Base-by-base conservation (phyloP, 108 stramenopile genomes). In the Cyclotella kingstonii region DNA sequence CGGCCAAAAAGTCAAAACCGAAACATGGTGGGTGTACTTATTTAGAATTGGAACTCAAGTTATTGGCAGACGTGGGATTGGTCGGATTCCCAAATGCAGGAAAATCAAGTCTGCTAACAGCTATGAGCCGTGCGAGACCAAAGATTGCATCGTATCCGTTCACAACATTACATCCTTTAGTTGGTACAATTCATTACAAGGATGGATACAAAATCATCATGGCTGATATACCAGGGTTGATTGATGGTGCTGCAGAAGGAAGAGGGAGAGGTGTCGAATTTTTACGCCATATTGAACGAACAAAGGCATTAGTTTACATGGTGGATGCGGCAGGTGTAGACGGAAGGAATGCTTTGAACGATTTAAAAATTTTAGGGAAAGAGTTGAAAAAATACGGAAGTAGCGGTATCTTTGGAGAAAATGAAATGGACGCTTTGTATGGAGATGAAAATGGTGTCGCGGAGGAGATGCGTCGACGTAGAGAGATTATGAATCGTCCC, bases 51-150 rank as follows among this genome's bases (percentile, higher is more conserved):
- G 97, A 98, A 68, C 67, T 99, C 23, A 95, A 97, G 68, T 70
- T 89, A 47, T 91, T 98, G 56, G 97, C 98, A 0, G 99, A 99
- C 59, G 82, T 98, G 49, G 99, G 97, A 8, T 76, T 98, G 15
- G 97, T 99, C 27, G 99, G 99, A n/a, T 96, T 92, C 66, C 99
- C 99, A 0, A 99, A 99, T 73, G 97, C 96, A 14, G 98, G 98
- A 15, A 98, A 99, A 68, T 83, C 80, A 3, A 90, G 87, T 52
- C 75, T 99, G 12, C 68, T 98, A 18, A 78, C 85, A 5, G 85
- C 95, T 18, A 84, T 97, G 68, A 93, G 93, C 35, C 71, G 78
- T 28, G 99, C 98, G 6, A 75, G 72, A 50, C 98, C 97, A 3
- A 77, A 96, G 63, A 86, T 98, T 53, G 99, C 96, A 4, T 85